Evolutionary conservation across 2,329 filamentous ascomycete genomes (phyloP).

Genomic region (Trichothecium sympodiale): DNA sequence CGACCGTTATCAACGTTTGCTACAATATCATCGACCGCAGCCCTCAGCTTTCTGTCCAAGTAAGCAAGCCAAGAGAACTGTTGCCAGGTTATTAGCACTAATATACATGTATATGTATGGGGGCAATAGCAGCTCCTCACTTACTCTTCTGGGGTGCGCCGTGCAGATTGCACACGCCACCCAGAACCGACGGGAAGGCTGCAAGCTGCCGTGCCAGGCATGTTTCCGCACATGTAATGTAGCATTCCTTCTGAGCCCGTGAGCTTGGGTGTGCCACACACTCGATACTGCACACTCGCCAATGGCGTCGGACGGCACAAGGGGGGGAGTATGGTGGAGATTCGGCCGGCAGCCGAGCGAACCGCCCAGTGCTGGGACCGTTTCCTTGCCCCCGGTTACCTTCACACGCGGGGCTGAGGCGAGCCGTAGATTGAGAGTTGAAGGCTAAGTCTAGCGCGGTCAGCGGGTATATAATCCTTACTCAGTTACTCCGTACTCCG

Average conservation of each 20-base stretch:
- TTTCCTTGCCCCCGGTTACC: too few relatives aligned
- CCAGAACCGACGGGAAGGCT: slow-evolving; percentile 1
- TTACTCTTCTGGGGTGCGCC: not conserved
- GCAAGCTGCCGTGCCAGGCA: slow-evolving; percentile 1
- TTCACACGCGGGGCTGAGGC: too few relatives aligned
- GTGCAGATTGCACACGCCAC: not conserved
- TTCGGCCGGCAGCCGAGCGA: slow-evolving; percentile 7
- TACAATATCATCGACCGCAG: too few relatives aligned
- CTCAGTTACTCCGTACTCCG: too few relatives aligned
- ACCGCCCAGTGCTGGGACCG: slow-evolving; percentile 1
- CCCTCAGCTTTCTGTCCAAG: not conserved
- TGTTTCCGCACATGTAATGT: not conserved
- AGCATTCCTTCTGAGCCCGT: not conserved
- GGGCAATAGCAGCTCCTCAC: not conserved
- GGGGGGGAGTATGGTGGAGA: slow-evolving; percentile 3
- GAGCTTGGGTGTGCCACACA: slow-evolving; percentile 1
- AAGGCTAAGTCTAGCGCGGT: too few relatives aligned
- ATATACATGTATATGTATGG: not conserved
- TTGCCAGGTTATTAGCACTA: not conserved
- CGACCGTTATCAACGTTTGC: too few relatives aligned
- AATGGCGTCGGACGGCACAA: not conserved
- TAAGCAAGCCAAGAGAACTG: not conserved
- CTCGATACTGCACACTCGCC: not conserved
- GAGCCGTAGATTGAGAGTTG: too few relatives aligned
- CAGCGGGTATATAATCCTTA: too few relatives aligned